Evolutionary conservation across 352 stramenopile species (phyloP).

Genomic region (Phytophthora fragariaefolia): DNA sequence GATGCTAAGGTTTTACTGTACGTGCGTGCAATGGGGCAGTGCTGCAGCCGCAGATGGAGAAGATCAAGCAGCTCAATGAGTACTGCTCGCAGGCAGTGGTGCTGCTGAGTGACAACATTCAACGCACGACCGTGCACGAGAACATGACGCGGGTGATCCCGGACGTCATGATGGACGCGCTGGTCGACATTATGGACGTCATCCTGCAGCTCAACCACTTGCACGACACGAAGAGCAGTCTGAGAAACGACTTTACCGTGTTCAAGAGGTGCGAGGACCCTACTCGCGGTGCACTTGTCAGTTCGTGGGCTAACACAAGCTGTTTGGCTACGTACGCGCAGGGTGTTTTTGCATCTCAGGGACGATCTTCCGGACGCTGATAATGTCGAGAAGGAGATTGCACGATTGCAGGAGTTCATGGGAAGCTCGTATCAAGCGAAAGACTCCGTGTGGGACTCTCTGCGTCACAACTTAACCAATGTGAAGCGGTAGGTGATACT

Average conservation of each 20-base stretch:
- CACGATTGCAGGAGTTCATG: conserved; percentile 70
- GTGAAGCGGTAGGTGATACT: conserved; percentile 57
- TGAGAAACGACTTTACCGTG: conserved; percentile 78
- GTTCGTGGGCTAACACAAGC: not conserved
- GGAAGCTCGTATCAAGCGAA: conserved; percentile 60
- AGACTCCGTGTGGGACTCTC: conserved; percentile 63
- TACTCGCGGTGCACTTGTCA: too few relatives aligned
- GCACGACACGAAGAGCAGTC: conserved; percentile 69
- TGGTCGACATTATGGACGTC: conserved; percentile 70
- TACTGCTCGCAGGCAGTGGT: conserved; percentile 65
- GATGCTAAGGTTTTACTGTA: not conserved
- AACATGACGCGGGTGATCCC: conserved; percentile 70
- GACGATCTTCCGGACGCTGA: conserved; percentile 47
- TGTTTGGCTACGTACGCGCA: conserved; percentile 15
- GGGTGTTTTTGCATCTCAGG: conserved; percentile 59
- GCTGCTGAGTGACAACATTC: conserved; percentile 74
- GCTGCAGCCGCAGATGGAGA: conserved; percentile 64
- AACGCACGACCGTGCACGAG: conserved; percentile 70
- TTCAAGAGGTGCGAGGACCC: conserved; percentile 66
- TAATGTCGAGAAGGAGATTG: conserved; percentile 59
- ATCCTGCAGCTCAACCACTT: conserved; percentile 72
- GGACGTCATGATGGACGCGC: conserved; percentile 60
- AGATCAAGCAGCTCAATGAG: conserved; percentile 60
- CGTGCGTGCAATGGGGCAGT: conserved; percentile 33
- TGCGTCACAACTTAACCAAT: conserved; percentile 69